phyloP scores from a whole-genome alignment of 495 filamentous ascomycete genomes.

The Penicillium odoratum region DNA sequence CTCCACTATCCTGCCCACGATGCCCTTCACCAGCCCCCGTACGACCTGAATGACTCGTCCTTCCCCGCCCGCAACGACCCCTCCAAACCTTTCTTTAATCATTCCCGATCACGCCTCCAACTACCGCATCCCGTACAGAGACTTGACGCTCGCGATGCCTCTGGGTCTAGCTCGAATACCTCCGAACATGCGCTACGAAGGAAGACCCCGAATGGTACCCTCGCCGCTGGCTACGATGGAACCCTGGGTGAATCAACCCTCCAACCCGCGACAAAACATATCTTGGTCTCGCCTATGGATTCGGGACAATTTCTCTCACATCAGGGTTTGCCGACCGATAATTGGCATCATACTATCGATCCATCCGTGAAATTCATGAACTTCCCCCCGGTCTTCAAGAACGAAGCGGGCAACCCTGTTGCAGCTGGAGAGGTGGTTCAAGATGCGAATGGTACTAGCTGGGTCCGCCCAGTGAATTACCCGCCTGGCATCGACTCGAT shows the following conservation, averaged over 20 bases:
- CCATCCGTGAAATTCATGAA: constrained; percentile 38
- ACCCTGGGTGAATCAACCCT: constrained; percentile 71
- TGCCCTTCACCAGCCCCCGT: constrained; percentile 25
- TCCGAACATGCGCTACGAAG: constrained; percentile 81
- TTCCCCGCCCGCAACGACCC: constrained; percentile 32
- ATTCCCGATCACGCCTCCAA: constrained; percentile 37
- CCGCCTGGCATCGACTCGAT: constrained; percentile 51
- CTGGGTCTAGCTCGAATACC: constrained; percentile 21
- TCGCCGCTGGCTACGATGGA: constrained; percentile 93
- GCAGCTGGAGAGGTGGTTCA: constrained; percentile 34
- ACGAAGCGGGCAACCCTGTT: constrained; percentile 30
- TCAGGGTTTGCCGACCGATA: constrained; percentile 32
- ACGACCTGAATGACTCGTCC: constrained; percentile 32
- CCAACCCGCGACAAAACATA: constrained; percentile 82
- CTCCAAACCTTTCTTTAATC: constrained; percentile 29
- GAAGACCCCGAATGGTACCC: constrained; percentile 91
- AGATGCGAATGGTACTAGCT: constrained; percentile 40
- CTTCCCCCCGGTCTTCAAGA: constrained; percentile 46
- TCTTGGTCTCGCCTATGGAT: constrained; percentile 69
- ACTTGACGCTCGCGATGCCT: constrained; percentile 29
- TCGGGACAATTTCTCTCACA: constrained; percentile 34
- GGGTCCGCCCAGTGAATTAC: constrained; percentile 47
- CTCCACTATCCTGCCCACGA: constrained; percentile 36
- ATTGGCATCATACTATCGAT: constrained; percentile 32
- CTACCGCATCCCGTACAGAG: constrained; percentile 49